Conservation (phyloP, 768 basidiomycete genomes). For the button mushroom (Agaricus bisporus) region DNA sequence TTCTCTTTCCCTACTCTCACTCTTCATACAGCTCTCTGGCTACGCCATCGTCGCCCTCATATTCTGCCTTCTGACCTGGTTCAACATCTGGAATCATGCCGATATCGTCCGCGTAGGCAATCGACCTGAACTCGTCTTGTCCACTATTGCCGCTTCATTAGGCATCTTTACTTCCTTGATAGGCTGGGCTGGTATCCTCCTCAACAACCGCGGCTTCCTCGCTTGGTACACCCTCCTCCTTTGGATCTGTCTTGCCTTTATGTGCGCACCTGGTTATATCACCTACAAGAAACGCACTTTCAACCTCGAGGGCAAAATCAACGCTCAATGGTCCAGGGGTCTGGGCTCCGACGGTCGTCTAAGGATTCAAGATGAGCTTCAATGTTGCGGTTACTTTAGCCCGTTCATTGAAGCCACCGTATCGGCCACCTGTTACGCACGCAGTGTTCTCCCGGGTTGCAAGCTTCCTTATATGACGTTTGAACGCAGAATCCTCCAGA, state of each 20-base stretch:
- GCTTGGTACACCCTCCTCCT: slow-evolving; percentile 71
- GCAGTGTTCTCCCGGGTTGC: slow-evolving; percentile 68
- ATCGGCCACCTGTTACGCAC: slow-evolving; percentile 66
- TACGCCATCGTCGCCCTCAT: slow-evolving; percentile 61
- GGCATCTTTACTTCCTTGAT: slow-evolving; percentile 63
- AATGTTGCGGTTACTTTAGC: slow-evolving; percentile 76
- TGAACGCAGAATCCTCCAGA: slow-evolving; percentile 43
- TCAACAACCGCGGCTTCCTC: slow-evolving; percentile 83
- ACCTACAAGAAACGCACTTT: slow-evolving; percentile 58
- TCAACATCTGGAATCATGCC: slow-evolving; percentile 63
- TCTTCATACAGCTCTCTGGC: slow-evolving; percentile 38
- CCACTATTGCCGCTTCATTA: slow-evolving; percentile 56
- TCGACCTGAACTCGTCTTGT: slow-evolving; percentile 57
- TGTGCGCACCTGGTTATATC: slow-evolving; percentile 74
- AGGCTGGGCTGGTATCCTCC: slow-evolving; percentile 78
- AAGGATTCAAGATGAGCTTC: slow-evolving; percentile 64
- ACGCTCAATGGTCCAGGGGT: slow-evolving; percentile 61
- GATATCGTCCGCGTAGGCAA: slow-evolving; percentile 70
- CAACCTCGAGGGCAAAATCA: slow-evolving; percentile 73
- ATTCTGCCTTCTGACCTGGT: slow-evolving; percentile 68
- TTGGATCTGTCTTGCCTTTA: slow-evolving; percentile 69
- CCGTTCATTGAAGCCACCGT: slow-evolving; percentile 78
- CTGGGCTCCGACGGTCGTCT: slow-evolving; percentile 56
- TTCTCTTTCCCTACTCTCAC: slow-evolving; percentile 10
- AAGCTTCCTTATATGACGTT: slow-evolving; percentile 57